Percentiles rank a stretch among this genome's conserved stretches.
These are phyloP conservation scores for Vigna hirtella DNA, from an alignment of 306 rosid genomes.

Conservation along the genomic window DNA sequence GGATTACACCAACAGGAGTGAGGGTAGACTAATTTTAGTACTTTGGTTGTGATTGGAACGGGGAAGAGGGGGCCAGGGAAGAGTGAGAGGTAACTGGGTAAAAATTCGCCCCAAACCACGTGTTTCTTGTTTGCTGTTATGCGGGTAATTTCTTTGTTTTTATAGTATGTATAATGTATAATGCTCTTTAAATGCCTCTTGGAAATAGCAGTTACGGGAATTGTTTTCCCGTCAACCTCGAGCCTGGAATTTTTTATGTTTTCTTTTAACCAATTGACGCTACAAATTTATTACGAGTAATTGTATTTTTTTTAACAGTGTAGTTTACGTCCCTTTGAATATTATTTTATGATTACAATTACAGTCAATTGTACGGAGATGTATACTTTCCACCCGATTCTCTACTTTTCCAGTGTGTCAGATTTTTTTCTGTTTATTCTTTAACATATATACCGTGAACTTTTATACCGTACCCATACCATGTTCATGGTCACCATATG, in stretches of 20 bases:
- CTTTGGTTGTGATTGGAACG: constrained; percentile 8
- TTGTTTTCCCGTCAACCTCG: neutral
- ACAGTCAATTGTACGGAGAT: neutral
- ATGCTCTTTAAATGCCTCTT: neutral
- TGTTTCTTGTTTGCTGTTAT: constrained; percentile 7
- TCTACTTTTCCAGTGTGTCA: neutral
- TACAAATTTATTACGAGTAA: neutral
- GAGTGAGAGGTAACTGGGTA: neutral
- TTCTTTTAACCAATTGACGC: neutral
- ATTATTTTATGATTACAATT: neutral
- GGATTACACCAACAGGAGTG: neutral
- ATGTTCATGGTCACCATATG: neutral
- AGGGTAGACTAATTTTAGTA: constrained; percentile 9
- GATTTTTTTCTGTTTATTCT: neutral
- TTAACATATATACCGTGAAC: neutral
- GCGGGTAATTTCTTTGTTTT: neutral
- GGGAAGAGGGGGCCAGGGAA: neutral
- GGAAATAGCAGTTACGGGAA: neutral
- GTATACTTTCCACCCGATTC: neutral
- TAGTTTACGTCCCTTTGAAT: neutral
- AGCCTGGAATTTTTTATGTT: neutral
- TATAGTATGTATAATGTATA: neutral
- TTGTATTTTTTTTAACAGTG: neutral
- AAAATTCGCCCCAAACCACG: neutral
- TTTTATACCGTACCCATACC: neutral